Evolutionary conservation across 176 grass and related monocot species (phyloP).

Genomic region (Dendrocalamus sinicus): DNA sequence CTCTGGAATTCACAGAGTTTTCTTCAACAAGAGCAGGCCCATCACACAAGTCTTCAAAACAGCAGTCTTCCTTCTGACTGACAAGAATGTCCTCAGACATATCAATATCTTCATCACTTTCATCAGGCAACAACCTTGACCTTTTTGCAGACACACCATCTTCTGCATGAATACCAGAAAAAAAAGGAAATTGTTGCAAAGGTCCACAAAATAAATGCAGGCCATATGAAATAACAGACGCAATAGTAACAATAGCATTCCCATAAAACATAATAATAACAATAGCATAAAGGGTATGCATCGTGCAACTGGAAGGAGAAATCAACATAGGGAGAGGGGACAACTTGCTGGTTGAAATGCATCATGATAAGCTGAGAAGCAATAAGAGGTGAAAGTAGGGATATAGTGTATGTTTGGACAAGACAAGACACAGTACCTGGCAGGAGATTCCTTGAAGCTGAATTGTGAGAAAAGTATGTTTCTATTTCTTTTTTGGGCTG

Average conservation of each 20-base stretch:
- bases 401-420: conserved; percentile 32
- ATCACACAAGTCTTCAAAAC: conserved; percentile 79
- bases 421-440: conserved; percentile 49
- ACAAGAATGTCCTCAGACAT: conserved; percentile 64
- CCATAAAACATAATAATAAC: not conserved
- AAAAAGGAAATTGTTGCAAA: conserved; percentile 27
- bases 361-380: conserved; percentile 12
- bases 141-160: conserved; percentile 79
- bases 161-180: conserved; percentile 56
- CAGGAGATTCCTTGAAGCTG: conserved; percentile 61
- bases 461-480: conserved; percentile 67
- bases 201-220: not conserved
- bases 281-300: not conserved
- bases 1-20: conserved; percentile 15
- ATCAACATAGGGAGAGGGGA: not conserved
- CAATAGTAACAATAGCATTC: conserved; percentile 12
- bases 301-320: conserved; percentile 25
- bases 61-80: conserved; percentile 68
- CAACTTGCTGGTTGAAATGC: not conserved
- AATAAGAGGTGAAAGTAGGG: conserved; percentile 24
- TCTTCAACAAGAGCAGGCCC: conserved; percentile 55
- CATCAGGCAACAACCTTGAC: conserved; percentile 61
- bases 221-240: conserved; percentile 7
- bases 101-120: conserved; percentile 71
- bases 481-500: conserved; percentile 94